Percentiles rank a stretch among this genome's conserved stretches.
These are phyloP conservation scores for Fusarium pseudonygamai DNA, from an alignment of 2,329 filamentous ascomycete genomes.

Conservation along the genomic window DNA sequence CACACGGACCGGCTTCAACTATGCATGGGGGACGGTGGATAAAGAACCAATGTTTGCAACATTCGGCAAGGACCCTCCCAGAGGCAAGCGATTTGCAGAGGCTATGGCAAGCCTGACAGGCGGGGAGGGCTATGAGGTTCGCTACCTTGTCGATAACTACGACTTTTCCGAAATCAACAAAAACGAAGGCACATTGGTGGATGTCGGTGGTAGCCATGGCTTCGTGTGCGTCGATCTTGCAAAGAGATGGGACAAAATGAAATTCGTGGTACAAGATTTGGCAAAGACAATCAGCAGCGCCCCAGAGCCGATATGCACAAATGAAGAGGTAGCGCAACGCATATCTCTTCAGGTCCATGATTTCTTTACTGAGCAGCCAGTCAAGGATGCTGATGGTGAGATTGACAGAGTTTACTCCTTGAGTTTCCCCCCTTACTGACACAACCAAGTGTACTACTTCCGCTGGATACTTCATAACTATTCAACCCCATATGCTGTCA, in stretches of 20 bases:
- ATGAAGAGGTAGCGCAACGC: conserved; percentile 50
- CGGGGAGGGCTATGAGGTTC: conserved; percentile 65
- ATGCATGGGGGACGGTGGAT: conserved; percentile 60
- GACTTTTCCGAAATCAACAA: conserved; percentile 60
- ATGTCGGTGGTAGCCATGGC: conserved; percentile 68
- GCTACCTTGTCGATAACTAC: conserved; percentile 63
- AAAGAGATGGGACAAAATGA: conserved; percentile 58
- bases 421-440: conserved; percentile 17
- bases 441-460: conserved; percentile 61
- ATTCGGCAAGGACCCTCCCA: conserved; percentile 58
- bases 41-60: conserved; percentile 64
- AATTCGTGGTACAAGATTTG: conserved; percentile 66
- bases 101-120: conserved; percentile 65
- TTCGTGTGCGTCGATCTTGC: conserved; percentile 66
- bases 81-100: conserved; percentile 61
- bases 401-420: neutral
- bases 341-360: conserved; percentile 61
- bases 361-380: conserved; percentile 66
- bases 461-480: conserved; percentile 71
- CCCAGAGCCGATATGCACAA: conserved; percentile 53
- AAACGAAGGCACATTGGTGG: conserved; percentile 61
- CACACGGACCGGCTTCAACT: conserved; percentile 61
- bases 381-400: conserved; percentile 61
- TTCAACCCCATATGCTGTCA: conserved; percentile 61
- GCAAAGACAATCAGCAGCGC: conserved; percentile 59